Evolutionary conservation across 495 filamentous ascomycete species (phyloP), one percentile per base, ranked within the genome.

Genomic region (Aspergillus haitiensis): DNA sequence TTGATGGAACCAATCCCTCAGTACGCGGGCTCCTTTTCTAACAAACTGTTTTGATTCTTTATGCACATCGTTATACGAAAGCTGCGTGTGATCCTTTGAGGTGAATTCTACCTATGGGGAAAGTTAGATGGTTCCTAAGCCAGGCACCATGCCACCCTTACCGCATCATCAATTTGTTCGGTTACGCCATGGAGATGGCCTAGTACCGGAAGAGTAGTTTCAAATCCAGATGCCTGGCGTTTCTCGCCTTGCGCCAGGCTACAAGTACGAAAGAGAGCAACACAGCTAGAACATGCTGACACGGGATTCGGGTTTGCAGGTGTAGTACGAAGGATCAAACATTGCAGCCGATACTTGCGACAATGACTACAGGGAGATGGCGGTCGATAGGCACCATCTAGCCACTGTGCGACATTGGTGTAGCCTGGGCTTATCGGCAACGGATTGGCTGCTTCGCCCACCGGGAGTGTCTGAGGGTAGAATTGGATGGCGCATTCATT

Each of bases 281-380:
- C 85, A 67, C 90, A 94, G 60, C 86, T 86, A 0, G 88, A 91
- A 65, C 90, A 94, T 12, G 83, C 81, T 27, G 80, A 81, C 60
- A 83, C 79, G 34, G 85, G 83, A 62, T 82, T 82, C 2, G 78
- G 79, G 45, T 82, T 81, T 10, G 70, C 75, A 0, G 68, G 27
- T 13, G 77, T 72, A 4, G 78, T 80, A 35, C 75, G 73, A 32
- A 81, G 64, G 16, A 82, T 74, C 8, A 80, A 59, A 52, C 79
- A 81, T 61, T 79, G 76, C 6, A 81, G 64, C 4, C 76, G 71
- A 47, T 73, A 66, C 32, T 59, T 72, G 48, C 70, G 71, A 60
- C 79, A 82, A 64, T 82, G 67, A 18, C 54, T 64, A 60, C 79
- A 82, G 9, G 78, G 72, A 1, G 64, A 55, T 5, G 72, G 61